phyloP scores from a whole-genome alignment of 2,329 filamentous ascomycete species.

The Ramularia endophylla region DNA sequence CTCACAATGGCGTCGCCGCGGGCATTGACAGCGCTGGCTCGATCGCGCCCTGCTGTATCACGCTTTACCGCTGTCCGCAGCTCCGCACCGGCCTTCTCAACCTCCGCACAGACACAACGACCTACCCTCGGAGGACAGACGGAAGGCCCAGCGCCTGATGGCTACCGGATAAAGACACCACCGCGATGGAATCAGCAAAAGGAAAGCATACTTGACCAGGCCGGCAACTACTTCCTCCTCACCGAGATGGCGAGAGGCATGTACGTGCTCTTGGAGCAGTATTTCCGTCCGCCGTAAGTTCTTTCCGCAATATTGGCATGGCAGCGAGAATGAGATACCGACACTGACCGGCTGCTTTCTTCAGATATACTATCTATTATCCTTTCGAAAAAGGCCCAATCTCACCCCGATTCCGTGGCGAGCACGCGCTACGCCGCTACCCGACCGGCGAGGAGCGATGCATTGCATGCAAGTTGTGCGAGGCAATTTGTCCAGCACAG shows the following conservation, averaged over 20 bases:
- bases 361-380: conserved; percentile 95
- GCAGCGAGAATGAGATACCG: conserved; percentile 5
- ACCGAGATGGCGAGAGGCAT: conserved; percentile 95
- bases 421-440: conserved; percentile 93
- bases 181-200: conserved; percentile 74
- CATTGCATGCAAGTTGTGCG: conserved; percentile 99
- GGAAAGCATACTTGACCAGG: conserved; percentile 72
- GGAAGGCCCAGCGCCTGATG: conserved; percentile 68
- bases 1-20: conserved; percentile 43
- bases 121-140: conserved; percentile 50
- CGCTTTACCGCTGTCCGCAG: conserved; percentile 36
- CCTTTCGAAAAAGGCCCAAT: conserved; percentile 99
- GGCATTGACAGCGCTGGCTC: conserved; percentile 44
- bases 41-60: conserved; percentile 37
- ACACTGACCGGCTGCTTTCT: conserved; percentile 7
- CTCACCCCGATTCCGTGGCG: conserved; percentile 94
- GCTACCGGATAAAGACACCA: conserved; percentile 70
- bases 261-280: conserved; percentile 97
- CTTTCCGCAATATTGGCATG: too few relatives aligned
- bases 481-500: conserved; percentile 95
- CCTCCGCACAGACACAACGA: conserved; percentile 49
- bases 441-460: conserved; percentile 97
- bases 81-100: conserved; percentile 55
- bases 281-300: conserved; percentile 93
- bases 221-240: conserved; percentile 91